These are phyloP conservation scores for Neurospora tetraspora DNA, from an alignment of 495 filamentous ascomycete genomes.

Conservation along the genomic window DNA sequence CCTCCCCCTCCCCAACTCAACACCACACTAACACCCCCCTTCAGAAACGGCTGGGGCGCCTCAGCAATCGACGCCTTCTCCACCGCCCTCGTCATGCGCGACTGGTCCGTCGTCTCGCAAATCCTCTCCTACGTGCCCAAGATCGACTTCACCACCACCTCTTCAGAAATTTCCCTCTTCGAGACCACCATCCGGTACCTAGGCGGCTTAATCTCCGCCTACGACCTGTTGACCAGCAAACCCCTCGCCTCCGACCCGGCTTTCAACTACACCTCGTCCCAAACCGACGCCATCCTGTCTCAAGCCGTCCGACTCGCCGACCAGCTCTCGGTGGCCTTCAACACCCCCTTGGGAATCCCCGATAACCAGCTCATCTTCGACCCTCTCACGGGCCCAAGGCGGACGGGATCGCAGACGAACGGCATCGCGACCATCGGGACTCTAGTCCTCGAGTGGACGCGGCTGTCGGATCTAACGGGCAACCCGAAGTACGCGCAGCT, in stretches of 20 bases:
- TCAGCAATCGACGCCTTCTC: constrained; percentile 74
- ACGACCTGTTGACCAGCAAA: constrained; percentile 71
- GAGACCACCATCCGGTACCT: constrained; percentile 89
- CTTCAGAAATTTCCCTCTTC: constrained; percentile 59
- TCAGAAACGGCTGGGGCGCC: constrained; percentile 80
- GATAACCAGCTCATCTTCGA: constrained; percentile 60
- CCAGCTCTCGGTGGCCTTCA: constrained; percentile 65
- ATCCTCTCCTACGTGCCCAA: constrained; percentile 59
- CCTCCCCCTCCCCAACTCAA: neutral
- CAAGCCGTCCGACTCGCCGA: constrained; percentile 65
- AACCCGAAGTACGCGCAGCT: constrained; percentile 55
- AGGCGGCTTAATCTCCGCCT: constrained; percentile 68
- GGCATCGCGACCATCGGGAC: constrained; percentile 64
- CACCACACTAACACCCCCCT: neutral
- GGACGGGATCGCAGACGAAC: constrained; percentile 43
- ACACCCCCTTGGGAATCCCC: constrained; percentile 67
- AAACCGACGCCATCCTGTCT: constrained; percentile 46
- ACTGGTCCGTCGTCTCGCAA: constrained; percentile 52
- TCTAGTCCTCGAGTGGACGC: constrained; percentile 78
- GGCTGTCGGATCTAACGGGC: constrained; percentile 65
- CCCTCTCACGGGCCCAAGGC: constrained; percentile 25
- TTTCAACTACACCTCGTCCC: constrained; percentile 26
- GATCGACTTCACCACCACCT: constrained; percentile 58
- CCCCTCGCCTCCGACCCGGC: constrained; percentile 33
- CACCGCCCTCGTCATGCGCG: constrained; percentile 70